These are phyloP conservation scores for Cordyceps militaris DNA, from an alignment of 2,329 filamentous ascomycete genomes.

Conservation along the genomic window DNA sequence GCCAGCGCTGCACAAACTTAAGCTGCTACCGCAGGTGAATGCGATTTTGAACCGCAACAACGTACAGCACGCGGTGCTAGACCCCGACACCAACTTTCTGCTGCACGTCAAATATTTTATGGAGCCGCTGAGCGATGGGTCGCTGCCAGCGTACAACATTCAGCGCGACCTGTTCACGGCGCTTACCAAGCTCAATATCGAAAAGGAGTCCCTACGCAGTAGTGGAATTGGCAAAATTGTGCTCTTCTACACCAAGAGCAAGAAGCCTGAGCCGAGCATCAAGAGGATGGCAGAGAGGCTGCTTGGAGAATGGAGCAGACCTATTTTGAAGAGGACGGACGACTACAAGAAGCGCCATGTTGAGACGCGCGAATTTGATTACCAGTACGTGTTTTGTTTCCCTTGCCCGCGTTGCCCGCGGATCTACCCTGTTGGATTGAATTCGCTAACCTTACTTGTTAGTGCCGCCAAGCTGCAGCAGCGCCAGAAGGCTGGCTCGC, in stretches of 20 bases:
- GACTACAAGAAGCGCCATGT: constrained; percentile 83
- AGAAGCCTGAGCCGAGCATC: constrained; percentile 78
- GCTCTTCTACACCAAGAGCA: constrained; percentile 94
- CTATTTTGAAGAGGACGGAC: constrained; percentile 87
- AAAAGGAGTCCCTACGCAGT: constrained; percentile 82
- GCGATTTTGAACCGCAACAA: constrained; percentile 84
- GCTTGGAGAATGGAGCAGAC: constrained; percentile 91
- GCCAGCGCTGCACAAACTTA: constrained; percentile 86
- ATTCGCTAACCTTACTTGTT: not conserved
- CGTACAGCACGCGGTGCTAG: constrained; percentile 74
- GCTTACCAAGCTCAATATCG: constrained; percentile 73
- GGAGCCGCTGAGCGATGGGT: constrained; percentile 89
- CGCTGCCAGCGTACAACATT: constrained; percentile 92
- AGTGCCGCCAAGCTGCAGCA: constrained; percentile 50
- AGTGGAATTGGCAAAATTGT: constrained; percentile 95
- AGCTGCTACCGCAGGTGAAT: constrained; percentile 85
- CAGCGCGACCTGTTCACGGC: constrained; percentile 88
- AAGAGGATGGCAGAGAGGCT: constrained; percentile 90
- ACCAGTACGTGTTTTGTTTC: constrained; percentile 42
- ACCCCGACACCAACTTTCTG: constrained; percentile 90
- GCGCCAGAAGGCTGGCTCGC: constrained; percentile 39
- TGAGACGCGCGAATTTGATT: constrained; percentile 56
- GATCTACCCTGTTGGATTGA: not conserved
- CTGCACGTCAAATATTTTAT: constrained; percentile 96
- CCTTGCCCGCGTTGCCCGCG: not conserved